Base-by-base conservation (phyloP, 2,329 filamentous ascomycete species). In the Fusarium hainanense region DNA sequence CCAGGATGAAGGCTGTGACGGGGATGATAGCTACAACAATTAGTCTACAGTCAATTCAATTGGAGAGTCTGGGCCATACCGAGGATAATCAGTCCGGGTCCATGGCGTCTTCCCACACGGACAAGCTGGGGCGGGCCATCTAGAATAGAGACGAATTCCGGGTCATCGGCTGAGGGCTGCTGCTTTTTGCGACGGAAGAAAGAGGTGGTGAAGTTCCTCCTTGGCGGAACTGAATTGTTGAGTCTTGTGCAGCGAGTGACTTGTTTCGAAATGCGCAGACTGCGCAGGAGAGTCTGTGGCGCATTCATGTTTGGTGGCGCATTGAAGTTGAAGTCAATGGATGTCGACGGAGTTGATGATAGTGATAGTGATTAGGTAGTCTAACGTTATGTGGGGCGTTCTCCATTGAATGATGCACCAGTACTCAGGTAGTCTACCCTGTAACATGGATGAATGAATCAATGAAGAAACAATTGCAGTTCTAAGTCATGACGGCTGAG, bases 121-220 rank as follows among this genome's bases (percentile, higher is more conserved):
- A 98, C 91, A 34, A 98, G 88, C 71, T 88, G 87, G 0, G 94
- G 89, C 2, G 95, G 94, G 64, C 92, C 91, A 82, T 99, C 95
- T 70, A 98, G 88, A 70, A 97, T 90, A 10, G 94, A 97, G 63
- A 89, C 86, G 83, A 97, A 98, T 77, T 86, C 86, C 3, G 93
- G 92, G 77, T 94, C 88, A 75, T 97, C 93, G 74, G 87, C 91
- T 32, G 88, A 50, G 41, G 66, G 86, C 69, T 87, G 86, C 69
- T 87, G 86, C 46, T 74, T 75, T 47, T 67, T 69, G 63, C 64
- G 72, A 43, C 67, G 72, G 23, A 71, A 60, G 59, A 57, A 42
- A 20, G 71, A 71, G 10, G 60, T 63, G 47, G 66, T 71, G 37
- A 74, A 73, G 40, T 59, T 60, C 51, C 60, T 70, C 27, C 23